Percentiles rank a stretch among this genome's conserved stretches.
These are phyloP conservation scores for Saccharomycopsis guyanensis DNA, from an alignment of 805 yeast species.

Conservation along the genomic window DNA sequence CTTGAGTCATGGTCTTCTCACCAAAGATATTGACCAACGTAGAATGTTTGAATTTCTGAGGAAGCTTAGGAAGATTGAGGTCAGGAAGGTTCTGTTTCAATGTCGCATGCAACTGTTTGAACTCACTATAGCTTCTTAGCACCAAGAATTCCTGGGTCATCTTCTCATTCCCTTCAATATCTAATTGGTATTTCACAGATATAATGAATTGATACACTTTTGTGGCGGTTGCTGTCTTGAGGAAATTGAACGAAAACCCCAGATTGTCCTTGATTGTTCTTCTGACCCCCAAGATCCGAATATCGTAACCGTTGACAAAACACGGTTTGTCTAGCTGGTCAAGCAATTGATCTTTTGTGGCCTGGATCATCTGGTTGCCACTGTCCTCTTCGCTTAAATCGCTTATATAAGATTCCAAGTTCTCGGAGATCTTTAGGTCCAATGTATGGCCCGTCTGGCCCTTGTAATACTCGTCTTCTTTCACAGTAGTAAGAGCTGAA, in stretches of 20 bases:
- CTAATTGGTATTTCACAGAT: constrained; percentile 18
- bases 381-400: not conserved
- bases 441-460: constrained; percentile 12
- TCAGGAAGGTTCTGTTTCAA: constrained; percentile 62
- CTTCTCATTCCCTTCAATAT: constrained; percentile 33
- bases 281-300: constrained; percentile 24
- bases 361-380: not conserved
- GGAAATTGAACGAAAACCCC: not conserved
- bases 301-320: constrained; percentile 3
- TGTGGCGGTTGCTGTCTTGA: not conserved
- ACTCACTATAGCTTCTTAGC: constrained; percentile 60
- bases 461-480: constrained; percentile 43
- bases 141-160: constrained; percentile 24
- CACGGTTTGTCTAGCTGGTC: constrained; percentile 3
- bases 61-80: constrained; percentile 50
- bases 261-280: constrained; percentile 11
- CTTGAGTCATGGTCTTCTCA: constrained; percentile 18
- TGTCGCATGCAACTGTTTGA: constrained; percentile 46
- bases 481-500: constrained; percentile 58
- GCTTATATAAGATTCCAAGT: constrained; percentile 3
- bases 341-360: constrained; percentile 4
- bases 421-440: constrained; percentile 3
- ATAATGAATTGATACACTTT: constrained; percentile 40
- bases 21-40: constrained; percentile 11
- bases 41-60: constrained; percentile 29